A percentile compares a stretch with the other conserved stretches of the same genome.
Evolutionary conservation across 179 eudicot genomes (phyloP).

Genomic region (Drosera spatulata): DNA sequence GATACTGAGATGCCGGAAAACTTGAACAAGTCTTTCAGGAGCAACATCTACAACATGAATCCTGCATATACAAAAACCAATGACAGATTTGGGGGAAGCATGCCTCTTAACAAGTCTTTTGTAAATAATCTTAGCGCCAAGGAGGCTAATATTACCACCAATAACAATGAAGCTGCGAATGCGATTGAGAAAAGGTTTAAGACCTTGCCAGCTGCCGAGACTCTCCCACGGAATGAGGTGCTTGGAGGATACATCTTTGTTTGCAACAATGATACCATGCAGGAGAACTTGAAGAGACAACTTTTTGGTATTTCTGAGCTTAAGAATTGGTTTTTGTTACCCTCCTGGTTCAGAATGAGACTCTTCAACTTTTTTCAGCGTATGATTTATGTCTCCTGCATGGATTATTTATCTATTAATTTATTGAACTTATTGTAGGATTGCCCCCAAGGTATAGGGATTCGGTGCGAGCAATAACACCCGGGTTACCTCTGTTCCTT

Average conservation of each 20-base stretch:
- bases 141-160: slow-evolving; percentile 28
- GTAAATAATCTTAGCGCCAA: slow-evolving; percentile 23
- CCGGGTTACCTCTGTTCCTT: slow-evolving; percentile 90
- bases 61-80: slow-evolving; percentile 52
- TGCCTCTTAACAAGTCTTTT: slow-evolving; percentile 37
- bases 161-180: slow-evolving; percentile 27
- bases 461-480: slow-evolving; percentile 92
- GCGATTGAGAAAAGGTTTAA: slow-evolving; percentile 86
- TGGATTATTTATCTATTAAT: neutral
- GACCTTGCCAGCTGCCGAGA: slow-evolving; percentile 96
- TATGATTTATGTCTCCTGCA: neutral
- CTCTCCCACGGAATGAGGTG: slow-evolving; percentile 85
- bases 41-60: slow-evolving; percentile 49
- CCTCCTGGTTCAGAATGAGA: no score
- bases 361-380: neutral
- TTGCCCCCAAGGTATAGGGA: slow-evolving; percentile 94
- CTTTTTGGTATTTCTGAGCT: slow-evolving; percentile 53
- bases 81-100: slow-evolving; percentile 30
- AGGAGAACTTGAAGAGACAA: slow-evolving; percentile 83
- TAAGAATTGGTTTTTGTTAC: neutral
- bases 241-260: slow-evolving; percentile 99
- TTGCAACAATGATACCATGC: slow-evolving; percentile 97
- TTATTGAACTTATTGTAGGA: slow-evolving; percentile 32
- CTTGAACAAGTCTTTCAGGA: slow-evolving; percentile 39
- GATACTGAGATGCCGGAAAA: slow-evolving; percentile 48